Evolutionary conservation across 2,329 filamentous ascomycete species (phyloP), one percentile per base, ranked within the genome.

Genomic region (Microthyrium microscopicum): DNA sequence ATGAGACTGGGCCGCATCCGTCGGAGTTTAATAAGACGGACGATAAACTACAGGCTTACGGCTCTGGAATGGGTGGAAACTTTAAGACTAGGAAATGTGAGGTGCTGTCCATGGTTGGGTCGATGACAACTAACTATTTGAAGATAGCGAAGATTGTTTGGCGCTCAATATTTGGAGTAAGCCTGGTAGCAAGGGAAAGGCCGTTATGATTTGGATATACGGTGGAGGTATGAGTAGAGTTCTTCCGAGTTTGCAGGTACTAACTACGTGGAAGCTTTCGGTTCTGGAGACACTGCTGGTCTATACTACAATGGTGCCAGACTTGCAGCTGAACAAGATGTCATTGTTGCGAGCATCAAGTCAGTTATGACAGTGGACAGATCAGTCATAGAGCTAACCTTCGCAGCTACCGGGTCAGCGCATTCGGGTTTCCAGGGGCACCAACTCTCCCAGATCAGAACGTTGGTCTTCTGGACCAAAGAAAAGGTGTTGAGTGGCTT

Each of bases 321-420:
- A 26, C 30, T 27, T 19, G 35, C 35, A 4, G 24, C 20, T 3
- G 35, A 37, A 19, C 17, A 37, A 20, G 35, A 37, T 13, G 30
- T 37, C 22, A 26, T 37, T n/a, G 16, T 37, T n/a, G 35, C 35
- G 5, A 38, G 22, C 5, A 17, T 35, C 4, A 37, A 37, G 35
- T 37, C 18, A 24, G 16, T 7, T 37, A 22, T 7, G 31, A 5
- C 21, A 16, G 9, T 7, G 7, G n/a, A 9, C 5, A 9, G 7
- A 3, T 8, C 5, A 13, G 13, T 18, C n/a, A 20, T 5, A 12
- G 12, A n/a, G 7, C 17, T 33, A 22, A 33, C 31, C 15, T 27
- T 6, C 8, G 5, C 13, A 37, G 35, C 1, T 37, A 37, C 12
- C 35, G 35, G 17, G 7, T 34, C n/a, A 35, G 29, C 19, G 22